phyloP scores from a whole-genome alignment of 441 rosid species.

The Oxalis stricta region DNA sequence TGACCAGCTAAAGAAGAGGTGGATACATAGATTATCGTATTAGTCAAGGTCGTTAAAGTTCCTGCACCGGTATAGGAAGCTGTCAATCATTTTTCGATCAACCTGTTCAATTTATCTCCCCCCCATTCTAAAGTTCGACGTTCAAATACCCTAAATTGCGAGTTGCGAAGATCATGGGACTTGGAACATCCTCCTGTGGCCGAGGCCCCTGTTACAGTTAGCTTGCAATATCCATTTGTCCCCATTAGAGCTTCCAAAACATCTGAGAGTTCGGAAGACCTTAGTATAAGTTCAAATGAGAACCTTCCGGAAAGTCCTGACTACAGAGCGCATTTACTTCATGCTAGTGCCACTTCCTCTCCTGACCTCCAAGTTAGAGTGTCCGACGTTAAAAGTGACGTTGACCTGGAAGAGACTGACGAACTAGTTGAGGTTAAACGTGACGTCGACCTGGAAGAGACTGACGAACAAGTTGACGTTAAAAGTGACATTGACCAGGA shows the following conservation, averaged over 20 bases:
- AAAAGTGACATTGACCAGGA: constrained; percentile 16
- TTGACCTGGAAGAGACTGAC: constrained; percentile 20
- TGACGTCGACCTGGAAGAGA: too few species aligned
- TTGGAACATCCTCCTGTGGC: constrained; percentile 31
- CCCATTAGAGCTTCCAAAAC: constrained; percentile 27
- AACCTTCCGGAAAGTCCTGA: constrained; percentile 40
- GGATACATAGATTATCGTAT: too few species aligned
- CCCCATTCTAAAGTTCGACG: too few species aligned
- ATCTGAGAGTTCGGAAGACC: constrained; percentile 45
- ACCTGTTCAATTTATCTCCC: background rate
- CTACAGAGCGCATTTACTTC: constrained; percentile 28
- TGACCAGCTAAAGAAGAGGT: too few species aligned
- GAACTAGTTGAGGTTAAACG: constrained; percentile 32
- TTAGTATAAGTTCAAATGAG: constrained; percentile 46
- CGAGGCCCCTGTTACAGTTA: constrained; percentile 19
- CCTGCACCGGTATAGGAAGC: too few species aligned
- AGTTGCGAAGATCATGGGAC: constrained; percentile 59
- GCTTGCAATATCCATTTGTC: constrained; percentile 16
- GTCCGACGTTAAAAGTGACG: constrained; percentile 18
- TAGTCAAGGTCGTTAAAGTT: too few species aligned
- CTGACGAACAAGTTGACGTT: too few species aligned
- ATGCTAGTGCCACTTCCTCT: constrained; percentile 22
- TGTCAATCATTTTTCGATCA: too few species aligned
- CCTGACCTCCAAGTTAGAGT: constrained; percentile 19
- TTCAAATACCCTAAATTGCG: constrained; percentile 73